Conservation (phyloP, 106 monocot genomes). For the Triglochin maritima region DNA sequence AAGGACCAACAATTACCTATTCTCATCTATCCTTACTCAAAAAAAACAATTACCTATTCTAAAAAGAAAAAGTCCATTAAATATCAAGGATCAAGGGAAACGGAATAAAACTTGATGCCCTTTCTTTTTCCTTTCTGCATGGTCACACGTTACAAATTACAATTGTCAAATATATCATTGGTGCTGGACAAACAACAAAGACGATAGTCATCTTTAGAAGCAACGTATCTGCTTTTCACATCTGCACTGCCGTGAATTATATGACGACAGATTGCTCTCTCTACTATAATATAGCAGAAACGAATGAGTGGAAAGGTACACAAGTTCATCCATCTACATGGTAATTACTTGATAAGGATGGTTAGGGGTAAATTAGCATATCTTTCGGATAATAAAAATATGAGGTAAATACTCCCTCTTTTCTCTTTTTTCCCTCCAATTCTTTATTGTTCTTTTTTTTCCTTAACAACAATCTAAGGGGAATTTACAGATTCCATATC, state of each 20-base stretch:
- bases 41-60: too few species aligned
- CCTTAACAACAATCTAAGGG: conserved; percentile 3
- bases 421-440: not conserved
- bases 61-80: too few species aligned
- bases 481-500: conserved; percentile 16
- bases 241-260: not conserved
- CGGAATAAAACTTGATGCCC: too few species aligned
- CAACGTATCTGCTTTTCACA: too few species aligned
- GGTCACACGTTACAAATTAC: too few species aligned
- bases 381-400: not conserved
- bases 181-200: too few species aligned
- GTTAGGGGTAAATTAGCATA: not conserved
- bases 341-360: not conserved
- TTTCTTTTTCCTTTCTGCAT: too few species aligned
- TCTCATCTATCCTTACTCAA: too few species aligned
- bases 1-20: too few species aligned
- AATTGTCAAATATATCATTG: too few species aligned
- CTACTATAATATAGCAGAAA: not conserved
- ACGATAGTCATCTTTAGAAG: too few species aligned
- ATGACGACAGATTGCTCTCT: not conserved
- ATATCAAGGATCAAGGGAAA: too few species aligned
- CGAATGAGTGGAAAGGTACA: not conserved
- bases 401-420: not conserved
- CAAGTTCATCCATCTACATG: not conserved
- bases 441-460: not conserved